Evolutionary conservation across 441 rosid genomes (phyloP), one percentile per base, ranked within the genome.

Genomic region (Gossypium trilobum): DNA sequence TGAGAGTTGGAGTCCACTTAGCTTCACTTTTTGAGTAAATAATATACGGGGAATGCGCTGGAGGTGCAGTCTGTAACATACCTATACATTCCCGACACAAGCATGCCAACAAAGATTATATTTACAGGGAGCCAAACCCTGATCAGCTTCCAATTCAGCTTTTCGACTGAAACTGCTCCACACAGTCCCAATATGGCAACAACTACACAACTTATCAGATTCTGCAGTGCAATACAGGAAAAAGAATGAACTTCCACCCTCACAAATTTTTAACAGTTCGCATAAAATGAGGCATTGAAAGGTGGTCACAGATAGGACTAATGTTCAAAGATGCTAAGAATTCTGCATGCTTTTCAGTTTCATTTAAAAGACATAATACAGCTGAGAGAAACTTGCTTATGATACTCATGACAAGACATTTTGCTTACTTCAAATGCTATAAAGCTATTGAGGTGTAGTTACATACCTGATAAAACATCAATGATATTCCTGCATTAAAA

Each of bases 71-170:
- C 72, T 17, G 42, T 65, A 57, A 17, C 87, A 62, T 83, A 93
- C 97, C 98, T 93, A 75, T 86, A 91, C 96, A 91, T 91, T 80
- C 98, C 90, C 0, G 96, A 90, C 14, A 89, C 85, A 68, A 93
- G 87, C 98, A 93, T 93, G 72, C 98, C 97, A 5, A 93, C 89
- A 61, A 93, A 93, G 73, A 91, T 91, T 65, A 87, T 62, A 77
- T 93, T 93, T 80, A 90, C 97, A 74, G 98, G 98, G 60, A 91
- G 78, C 98, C 97, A 93, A 46, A 87, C 79, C 85, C 77, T 82
- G 11, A 89, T 70, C 72, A 94, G 76, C 85, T 89, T 94, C 97
- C 95, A 88, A 23, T 84, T 90, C 36, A 91, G 87, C 77, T 75
- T 89, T 62, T 90, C 96, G 54, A 91, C 85, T 17, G 92, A 80